Evolutionary conservation across 495 filamentous ascomycete species (phyloP).

Genomic region (Tuber borchii): DNA sequence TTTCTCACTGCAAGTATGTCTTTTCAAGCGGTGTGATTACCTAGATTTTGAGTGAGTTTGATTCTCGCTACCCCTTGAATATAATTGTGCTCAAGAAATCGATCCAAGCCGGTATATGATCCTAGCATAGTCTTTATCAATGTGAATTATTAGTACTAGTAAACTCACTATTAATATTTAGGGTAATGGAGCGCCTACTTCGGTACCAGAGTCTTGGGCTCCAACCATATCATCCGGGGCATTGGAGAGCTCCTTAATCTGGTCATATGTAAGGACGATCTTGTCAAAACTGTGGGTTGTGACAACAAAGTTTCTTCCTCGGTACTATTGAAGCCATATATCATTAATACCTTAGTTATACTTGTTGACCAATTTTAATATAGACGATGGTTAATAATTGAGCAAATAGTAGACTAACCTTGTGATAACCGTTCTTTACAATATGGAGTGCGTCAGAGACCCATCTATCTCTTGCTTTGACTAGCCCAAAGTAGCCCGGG

Average conservation of each 20-base stretch:
- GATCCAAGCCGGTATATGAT: constrained; percentile 1
- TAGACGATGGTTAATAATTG: too few relatives aligned
- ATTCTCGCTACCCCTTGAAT: background rate
- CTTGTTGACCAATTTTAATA: too few relatives aligned
- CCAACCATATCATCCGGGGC: background rate
- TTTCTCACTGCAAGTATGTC: background rate
- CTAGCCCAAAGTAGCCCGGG: background rate
- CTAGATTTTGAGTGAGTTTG: background rate
- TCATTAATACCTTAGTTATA: background rate
- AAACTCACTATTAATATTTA: too few relatives aligned
- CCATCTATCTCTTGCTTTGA: background rate
- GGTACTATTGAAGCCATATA: background rate
- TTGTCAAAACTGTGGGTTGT: background rate
- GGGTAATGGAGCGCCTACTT: background rate
- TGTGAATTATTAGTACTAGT: background rate
- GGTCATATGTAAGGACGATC: background rate
- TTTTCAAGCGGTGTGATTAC: background rate
- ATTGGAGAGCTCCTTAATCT: constrained; percentile 4
- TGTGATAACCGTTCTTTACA: background rate
- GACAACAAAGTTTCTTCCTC: background rate
- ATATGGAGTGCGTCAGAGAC: background rate
- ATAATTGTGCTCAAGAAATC: background rate
- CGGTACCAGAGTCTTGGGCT: background rate
- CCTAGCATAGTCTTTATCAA: background rate
- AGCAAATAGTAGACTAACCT: background rate